Evolutionary conservation across 495 filamentous ascomycete species (phyloP), one percentile per base, ranked within the genome.

Genomic region (Antarctomyces pellizariae): DNA sequence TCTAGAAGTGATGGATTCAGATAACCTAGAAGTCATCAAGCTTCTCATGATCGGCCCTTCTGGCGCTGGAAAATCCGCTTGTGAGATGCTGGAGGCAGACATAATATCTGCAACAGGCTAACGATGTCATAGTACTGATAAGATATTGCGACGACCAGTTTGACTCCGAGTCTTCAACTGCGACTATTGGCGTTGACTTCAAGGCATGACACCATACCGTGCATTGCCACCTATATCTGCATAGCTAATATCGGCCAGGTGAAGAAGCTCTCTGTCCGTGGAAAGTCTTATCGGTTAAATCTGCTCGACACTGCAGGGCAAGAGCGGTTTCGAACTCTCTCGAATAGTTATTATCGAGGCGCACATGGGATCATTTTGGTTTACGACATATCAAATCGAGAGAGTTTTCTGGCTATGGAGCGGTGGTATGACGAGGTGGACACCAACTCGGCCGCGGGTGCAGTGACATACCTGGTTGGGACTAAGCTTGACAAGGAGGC

Each of bases 171-270:
- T 54, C 46, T 17, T 52, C 61, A 7, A 55, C 57, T 25, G 59
- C 64, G 13, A 69, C 64, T 1, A 67, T 69, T 33, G 64, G 64
- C 13, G 58, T 69, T 26, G 64, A 69, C 35, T 68, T 64, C 45
- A 63, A 64, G 49, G 62, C 64, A 25, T 28, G 20, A 30, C 32
- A 19, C 25, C 17, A 7, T n/a, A n/a, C n/a, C n/a, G n/a, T n/a
- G n/a, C n/a, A n/a, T n/a, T n/a, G n/a, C n/a, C n/a, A n/a, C n/a
- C n/a, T n/a, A 16, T 19, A 10, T 10, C 15, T 23, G 17, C n/a
- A 8, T 42, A 14, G 16, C 5, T 7, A 13, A 26, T 25, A 27
- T 15, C 2, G 16, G 4, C 23, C 25, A 43, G 39, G 28, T 38
- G 25, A 44, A 44, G 22, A 38, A 29, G 14, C 38, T 54, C 30